A percentile compares a stretch with the other conserved stretches of the same genome.
Conservation (phyloP, 192 early-diverging fungal genomes). For the Diversispora eburnea region DNA sequence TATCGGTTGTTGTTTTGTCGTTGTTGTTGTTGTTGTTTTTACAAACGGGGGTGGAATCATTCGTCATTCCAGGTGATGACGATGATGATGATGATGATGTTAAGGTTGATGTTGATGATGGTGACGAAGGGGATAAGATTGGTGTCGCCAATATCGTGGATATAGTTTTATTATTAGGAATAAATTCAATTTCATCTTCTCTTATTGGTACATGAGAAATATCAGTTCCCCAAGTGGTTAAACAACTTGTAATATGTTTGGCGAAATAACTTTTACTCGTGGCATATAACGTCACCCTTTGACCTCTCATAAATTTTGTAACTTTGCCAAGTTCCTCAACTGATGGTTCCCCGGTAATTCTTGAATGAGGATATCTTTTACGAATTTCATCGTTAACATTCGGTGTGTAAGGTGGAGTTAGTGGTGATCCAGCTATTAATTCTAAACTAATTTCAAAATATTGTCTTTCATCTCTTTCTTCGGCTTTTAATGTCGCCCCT, state of each 20-base stretch:
- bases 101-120: too few species aligned
- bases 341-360: slow-evolving; percentile 49
- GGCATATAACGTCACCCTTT: slow-evolving; percentile 47
- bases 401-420: slow-evolving; percentile 29
- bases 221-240: slow-evolving; percentile 51
- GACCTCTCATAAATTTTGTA: slow-evolving; percentile 40
- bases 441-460: slow-evolving; percentile 37
- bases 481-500: slow-evolving; percentile 35
- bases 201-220: slow-evolving; percentile 43
- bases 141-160: too few species aligned
- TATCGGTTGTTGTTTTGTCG: slow-evolving; percentile 16
- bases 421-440: slow-evolving; percentile 27
- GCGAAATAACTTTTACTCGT: slow-evolving; percentile 52
- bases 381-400: slow-evolving; percentile 29
- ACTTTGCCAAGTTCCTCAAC: slow-evolving; percentile 44
- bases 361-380: slow-evolving; percentile 27
- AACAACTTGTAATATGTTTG: slow-evolving; percentile 46
- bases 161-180: too few species aligned
- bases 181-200: slow-evolving; percentile 6
- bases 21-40: background rate
- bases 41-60: background rate
- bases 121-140: too few species aligned
- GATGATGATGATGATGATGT: slow-evolving; percentile 8
- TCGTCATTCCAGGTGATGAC: background rate
- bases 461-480: slow-evolving; percentile 24